These are phyloP conservation scores for Onygenales sp. DNA, from an alignment of 2,329 filamentous ascomycete genomes.

Conservation along the genomic window DNA sequence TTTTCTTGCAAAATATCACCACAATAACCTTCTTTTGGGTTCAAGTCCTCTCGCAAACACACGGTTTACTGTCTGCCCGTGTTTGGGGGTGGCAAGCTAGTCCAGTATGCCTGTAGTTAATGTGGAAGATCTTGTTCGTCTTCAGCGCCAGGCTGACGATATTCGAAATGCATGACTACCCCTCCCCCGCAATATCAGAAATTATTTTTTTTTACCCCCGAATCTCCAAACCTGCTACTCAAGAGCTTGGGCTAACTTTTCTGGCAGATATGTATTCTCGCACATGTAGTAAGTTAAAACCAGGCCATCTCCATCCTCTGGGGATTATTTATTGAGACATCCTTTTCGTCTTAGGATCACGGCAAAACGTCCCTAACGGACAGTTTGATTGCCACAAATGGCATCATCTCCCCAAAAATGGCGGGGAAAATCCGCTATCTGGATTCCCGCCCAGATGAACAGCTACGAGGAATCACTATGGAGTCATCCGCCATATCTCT, in stretches of 20 bases:
- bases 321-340: slow-evolving; percentile 5
- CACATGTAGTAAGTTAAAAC: slow-evolving; percentile 61
- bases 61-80: background rate
- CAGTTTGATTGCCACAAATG: slow-evolving; percentile 93
- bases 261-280: slow-evolving; percentile 78
- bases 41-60: background rate
- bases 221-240: background rate
- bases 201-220: background rate
- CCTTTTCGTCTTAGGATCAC: slow-evolving; percentile 56
- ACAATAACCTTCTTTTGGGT: background rate
- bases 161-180: slow-evolving; percentile 71
- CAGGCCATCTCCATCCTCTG: background rate
- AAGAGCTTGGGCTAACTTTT: slow-evolving; percentile 23
- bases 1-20: background rate
- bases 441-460: slow-evolving; percentile 91
- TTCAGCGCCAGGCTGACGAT: slow-evolving; percentile 79
- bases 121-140: slow-evolving; percentile 77
- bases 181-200: slow-evolving; percentile 5
- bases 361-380: slow-evolving; percentile 97
- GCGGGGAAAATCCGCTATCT: slow-evolving; percentile 97
- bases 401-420: slow-evolving; percentile 95
- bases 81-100: slow-evolving; percentile 5
- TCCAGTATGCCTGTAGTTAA: slow-evolving; percentile 79
- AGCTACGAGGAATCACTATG: slow-evolving; percentile 97
- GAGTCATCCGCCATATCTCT: slow-evolving; percentile 96